phyloP scores from a whole-genome alignment of 768 basidiomycete species.

The Agrocybe praecox region DNA sequence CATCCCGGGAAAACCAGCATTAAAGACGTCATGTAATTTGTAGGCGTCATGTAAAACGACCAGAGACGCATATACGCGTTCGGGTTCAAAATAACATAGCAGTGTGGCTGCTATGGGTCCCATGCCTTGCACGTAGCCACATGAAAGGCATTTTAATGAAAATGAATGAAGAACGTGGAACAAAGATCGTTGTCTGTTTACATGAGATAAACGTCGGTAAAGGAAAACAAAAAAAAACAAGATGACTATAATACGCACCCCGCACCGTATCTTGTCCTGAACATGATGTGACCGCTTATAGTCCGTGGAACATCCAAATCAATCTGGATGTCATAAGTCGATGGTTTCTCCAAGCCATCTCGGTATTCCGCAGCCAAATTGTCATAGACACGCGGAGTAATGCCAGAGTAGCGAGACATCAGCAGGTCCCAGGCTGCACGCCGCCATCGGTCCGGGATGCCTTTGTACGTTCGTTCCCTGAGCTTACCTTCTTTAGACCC shows the following conservation, averaged over 20 bases:
- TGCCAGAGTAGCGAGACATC: conserved; percentile 55
- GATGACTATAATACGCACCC: too few species aligned
- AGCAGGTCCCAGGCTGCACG: conserved; percentile 89
- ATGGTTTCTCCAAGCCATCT: conserved; percentile 75
- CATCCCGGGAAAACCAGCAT: conserved; percentile 93
- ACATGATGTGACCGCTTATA: conserved; percentile 92
- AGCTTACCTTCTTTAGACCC: conserved; percentile 68
- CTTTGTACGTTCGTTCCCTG: conserved; percentile 84
- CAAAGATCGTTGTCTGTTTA: conserved; percentile 81
- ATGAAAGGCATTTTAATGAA: conserved; percentile 79
- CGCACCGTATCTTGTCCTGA: conserved; percentile 92
- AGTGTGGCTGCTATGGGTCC: conserved; percentile 95
- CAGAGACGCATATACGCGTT: conserved; percentile 82
- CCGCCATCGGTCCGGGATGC: conserved; percentile 96
- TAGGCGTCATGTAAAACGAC: conserved; percentile 91
- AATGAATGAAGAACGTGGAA: conserved; percentile 95
- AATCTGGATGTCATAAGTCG: conserved; percentile 93
- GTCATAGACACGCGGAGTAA: conserved; percentile 46
- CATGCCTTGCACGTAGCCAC: conserved; percentile 99
- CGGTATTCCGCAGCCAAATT: conserved; percentile 53
- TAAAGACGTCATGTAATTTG: conserved; percentile 85
- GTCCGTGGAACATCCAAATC: conserved; percentile 97
- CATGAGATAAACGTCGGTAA: background rate
- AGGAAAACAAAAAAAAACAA: background rate
- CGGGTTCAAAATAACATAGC: conserved; percentile 91